Evolutionary conservation across 2,329 filamentous ascomycete species (phyloP).

Genomic region (Ophiobolus disseminans): DNA sequence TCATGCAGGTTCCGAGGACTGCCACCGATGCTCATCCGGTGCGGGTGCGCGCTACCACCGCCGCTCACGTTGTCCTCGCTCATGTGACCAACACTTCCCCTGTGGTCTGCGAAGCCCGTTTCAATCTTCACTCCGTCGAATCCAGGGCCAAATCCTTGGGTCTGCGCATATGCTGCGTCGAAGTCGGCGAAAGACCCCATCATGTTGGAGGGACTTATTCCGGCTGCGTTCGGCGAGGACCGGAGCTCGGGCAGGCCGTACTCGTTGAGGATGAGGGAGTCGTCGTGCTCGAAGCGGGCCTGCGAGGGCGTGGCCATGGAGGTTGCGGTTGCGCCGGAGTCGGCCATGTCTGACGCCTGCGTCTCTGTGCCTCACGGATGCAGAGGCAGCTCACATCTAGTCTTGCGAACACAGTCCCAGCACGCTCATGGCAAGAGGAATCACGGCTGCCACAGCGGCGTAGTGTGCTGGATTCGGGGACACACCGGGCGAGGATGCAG

Average conservation of each 20-base stretch:
- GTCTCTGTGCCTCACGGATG: constrained; percentile 24
- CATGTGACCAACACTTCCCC: constrained; percentile 39
- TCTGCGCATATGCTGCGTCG: constrained; percentile 38
- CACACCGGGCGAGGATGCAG: constrained; percentile 13
- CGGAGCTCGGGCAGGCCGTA: constrained; percentile 44
- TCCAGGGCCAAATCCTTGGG: constrained; percentile 25
- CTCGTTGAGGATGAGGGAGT: constrained; percentile 44
- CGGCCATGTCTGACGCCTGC: constrained; percentile 36
- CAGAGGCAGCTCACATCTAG: constrained; percentile 32
- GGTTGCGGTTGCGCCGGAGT: constrained; percentile 34
- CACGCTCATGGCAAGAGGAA: constrained; percentile 9
- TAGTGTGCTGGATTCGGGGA: constrained; percentile 16
- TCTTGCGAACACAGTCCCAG: neutral
- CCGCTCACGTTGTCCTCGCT: constrained; percentile 44
- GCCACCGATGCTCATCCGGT: constrained; percentile 41
- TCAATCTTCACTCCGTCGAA: constrained; percentile 33
- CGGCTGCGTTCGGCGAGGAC: constrained; percentile 29
- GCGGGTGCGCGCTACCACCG: constrained; percentile 34
- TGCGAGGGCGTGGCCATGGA: constrained; percentile 40
- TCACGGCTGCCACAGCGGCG: constrained; percentile 7
- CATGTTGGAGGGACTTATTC: constrained; percentile 34
- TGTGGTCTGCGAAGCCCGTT: constrained; percentile 31
- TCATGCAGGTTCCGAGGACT: constrained; percentile 40
- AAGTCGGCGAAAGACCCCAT: constrained; percentile 43
- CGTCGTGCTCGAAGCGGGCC: constrained; percentile 40